Percentiles rank a stretch among this genome's conserved stretches.
Evolutionary conservation across 768 basidiomycete genomes (phyloP).

Genomic region (Pisolithus marmoratus): DNA sequence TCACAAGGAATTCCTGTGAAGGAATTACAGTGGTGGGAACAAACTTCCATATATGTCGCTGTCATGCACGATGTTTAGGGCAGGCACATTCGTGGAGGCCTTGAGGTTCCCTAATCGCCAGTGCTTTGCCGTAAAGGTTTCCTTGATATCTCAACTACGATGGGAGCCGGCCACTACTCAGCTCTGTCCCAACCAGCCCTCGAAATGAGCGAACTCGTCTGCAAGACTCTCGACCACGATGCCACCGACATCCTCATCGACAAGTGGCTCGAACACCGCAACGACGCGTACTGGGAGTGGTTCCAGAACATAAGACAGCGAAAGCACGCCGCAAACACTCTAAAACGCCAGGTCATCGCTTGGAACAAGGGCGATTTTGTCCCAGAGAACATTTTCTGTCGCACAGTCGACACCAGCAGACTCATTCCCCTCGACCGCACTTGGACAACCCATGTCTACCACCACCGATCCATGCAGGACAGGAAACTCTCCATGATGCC

Average conservation of each 20-base stretch:
- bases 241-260: conserved; percentile 75
- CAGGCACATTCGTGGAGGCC: background rate
- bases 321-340: conserved; percentile 48
- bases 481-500: conserved; percentile 72
- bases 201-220: conserved; percentile 72
- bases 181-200: conserved; percentile 60
- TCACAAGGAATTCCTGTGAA: no score
- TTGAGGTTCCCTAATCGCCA: background rate
- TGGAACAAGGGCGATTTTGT: conserved; percentile 69
- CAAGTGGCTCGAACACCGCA: conserved; percentile 77
- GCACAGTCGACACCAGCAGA: conserved; percentile 73
- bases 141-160: background rate
- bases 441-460: conserved; percentile 78
- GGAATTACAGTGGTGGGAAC: no score
- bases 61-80: background rate
- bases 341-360: conserved; percentile 44
- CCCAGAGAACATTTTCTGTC: conserved; percentile 75
- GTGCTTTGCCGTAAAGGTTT: no score
- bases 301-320: conserved; percentile 65
- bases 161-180: conserved; percentile 42
- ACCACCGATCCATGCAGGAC: conserved; percentile 71
- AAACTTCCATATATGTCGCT: background rate
- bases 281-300: conserved; percentile 75
- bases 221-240: conserved; percentile 72
- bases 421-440: conserved; percentile 76